Evolutionary conservation across 2,329 filamentous ascomycete species (phyloP).

Genomic region (Aspergillus nomiae): DNA sequence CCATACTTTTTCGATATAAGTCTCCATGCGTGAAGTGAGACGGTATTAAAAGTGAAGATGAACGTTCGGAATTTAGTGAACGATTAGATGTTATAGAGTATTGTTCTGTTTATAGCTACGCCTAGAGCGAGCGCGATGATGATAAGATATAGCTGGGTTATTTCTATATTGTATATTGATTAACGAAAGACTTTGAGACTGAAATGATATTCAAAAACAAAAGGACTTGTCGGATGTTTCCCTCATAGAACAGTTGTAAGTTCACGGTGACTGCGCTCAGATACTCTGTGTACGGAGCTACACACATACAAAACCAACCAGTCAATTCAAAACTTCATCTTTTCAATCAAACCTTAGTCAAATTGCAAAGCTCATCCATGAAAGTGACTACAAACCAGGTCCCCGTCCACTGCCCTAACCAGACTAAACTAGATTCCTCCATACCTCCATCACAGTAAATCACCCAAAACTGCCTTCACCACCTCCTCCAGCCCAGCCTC

Average conservation of each 20-base stretch:
- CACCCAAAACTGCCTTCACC: neutral
- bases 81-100: neutral
- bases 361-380: neutral
- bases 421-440: no score
- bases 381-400: neutral
- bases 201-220: neutral
- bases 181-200: neutral
- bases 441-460: neutral
- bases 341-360: neutral
- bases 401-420: neutral
- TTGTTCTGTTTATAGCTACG: neutral
- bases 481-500: slow-evolving; percentile 7
- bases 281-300: no score
- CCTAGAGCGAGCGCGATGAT: neutral
- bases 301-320: neutral
- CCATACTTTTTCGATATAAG: slow-evolving; percentile 1
- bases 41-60: neutral
- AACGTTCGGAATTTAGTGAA: neutral
- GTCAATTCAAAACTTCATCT: accelerated
- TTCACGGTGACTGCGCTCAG: no score
- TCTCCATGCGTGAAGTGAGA: neutral
- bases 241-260: neutral
- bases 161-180: neutral
- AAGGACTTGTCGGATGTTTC: neutral
- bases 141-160: neutral